Percentiles rank a stretch among this genome's conserved stretches.
Evolutionary conservation across 192 early-diverging fungal genomes (phyloP).

Genomic region (Fimicolochytrium jonesii): DNA sequence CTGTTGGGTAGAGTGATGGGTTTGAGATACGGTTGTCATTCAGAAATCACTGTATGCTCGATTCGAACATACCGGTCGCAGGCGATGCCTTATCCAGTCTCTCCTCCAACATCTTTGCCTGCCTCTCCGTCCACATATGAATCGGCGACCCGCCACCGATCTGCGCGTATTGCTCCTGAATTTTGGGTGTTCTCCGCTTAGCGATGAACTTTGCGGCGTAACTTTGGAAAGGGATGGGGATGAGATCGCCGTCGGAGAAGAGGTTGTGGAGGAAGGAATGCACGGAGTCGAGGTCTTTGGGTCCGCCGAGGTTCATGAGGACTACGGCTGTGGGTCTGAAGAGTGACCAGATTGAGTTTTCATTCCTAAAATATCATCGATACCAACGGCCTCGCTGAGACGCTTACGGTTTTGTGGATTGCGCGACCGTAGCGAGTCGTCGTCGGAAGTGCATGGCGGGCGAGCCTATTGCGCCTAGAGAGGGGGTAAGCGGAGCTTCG

Average conservation of each 20-base stretch:
- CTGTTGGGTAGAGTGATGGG: too few relatives aligned
- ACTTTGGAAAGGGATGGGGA: conserved; percentile 81
- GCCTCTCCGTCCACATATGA: conserved; percentile 79
- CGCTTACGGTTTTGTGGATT: too few relatives aligned
- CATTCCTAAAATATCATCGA: too few relatives aligned
- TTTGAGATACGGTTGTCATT: too few relatives aligned
- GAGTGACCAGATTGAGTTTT: too few relatives aligned
- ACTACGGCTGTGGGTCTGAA: conserved; percentile 71
- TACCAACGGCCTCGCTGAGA: too few relatives aligned
- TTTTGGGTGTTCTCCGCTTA: conserved; percentile 74
- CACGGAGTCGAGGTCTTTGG: conserved; percentile 70
- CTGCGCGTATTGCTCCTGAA: conserved; percentile 82
- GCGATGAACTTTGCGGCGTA: conserved; percentile 71
- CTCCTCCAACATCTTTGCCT: conserved; percentile 75
- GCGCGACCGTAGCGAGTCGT: too few relatives aligned
- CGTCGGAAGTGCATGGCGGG: too few relatives aligned
- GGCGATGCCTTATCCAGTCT: conserved; percentile 70
- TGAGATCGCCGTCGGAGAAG: conserved; percentile 89
- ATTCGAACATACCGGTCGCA: conserved; percentile 54
- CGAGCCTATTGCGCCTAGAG: too few relatives aligned
- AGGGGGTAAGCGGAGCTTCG: too few relatives aligned
- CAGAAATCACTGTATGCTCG: too few relatives aligned
- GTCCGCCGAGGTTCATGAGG: conserved; percentile 94
- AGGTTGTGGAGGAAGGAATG: conserved; percentile 75
- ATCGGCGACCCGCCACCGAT: conserved; percentile 97